These are phyloP conservation scores for Mucor circinelloides DNA, from an alignment of 371 early-diverging fungal genomes.

Conservation along the genomic window DNA sequence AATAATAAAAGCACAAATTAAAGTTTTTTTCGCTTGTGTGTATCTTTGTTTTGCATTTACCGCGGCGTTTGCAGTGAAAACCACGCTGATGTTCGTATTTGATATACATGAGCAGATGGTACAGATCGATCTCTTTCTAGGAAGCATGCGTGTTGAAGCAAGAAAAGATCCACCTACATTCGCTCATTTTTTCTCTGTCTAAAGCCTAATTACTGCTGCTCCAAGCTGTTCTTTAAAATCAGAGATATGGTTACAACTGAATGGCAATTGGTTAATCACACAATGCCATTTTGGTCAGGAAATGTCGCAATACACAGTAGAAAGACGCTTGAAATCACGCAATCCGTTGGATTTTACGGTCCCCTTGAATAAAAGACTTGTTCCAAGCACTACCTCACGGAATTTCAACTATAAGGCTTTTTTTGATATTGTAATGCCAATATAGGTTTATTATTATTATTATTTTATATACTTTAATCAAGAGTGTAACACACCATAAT, in stretches of 20 bases:
- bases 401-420: not conserved
- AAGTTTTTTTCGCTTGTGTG: not conserved
- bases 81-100: not conserved
- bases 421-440: not conserved
- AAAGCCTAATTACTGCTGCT: not conserved
- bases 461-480: not conserved
- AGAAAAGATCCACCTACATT: not conserved
- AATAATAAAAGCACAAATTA: not conserved
- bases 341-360: constrained; percentile 1
- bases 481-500: constrained; percentile 54
- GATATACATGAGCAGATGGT: not conserved
- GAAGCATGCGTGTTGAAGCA: not conserved
- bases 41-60: not conserved
- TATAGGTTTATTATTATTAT: not conserved
- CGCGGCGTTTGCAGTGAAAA: not conserved
- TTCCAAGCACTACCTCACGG: not conserved
- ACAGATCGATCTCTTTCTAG: not conserved
- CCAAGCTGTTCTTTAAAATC: not conserved
- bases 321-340: constrained; percentile 25
- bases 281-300: not conserved
- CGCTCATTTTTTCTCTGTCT: not conserved
- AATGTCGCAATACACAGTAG: constrained; percentile 21
- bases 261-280: not conserved
- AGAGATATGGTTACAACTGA: not conserved
- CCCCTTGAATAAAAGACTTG: not conserved